Evolutionary conservation across 2,329 filamentous ascomycete species (phyloP), one percentile per base, ranked within the genome.

Genomic region (Byssoonygena ceratinophila): DNA sequence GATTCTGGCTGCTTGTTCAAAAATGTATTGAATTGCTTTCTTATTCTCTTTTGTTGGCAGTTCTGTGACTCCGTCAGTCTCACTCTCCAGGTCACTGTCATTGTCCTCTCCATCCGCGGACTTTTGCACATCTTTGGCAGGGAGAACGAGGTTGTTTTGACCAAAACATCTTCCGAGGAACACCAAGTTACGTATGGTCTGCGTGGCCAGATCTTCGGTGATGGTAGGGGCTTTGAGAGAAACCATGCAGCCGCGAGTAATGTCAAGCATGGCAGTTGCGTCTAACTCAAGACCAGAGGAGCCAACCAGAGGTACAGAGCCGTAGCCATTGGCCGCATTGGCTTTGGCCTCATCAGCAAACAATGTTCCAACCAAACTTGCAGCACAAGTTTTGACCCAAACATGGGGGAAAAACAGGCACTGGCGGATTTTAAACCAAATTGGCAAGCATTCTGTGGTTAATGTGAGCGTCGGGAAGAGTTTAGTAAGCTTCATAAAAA

Each of bases 181-280:
- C 34, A 91, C 76, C 32, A 95, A 74, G 57, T 95, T 88, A 58
- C 88, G 85, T 3, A 87, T 81, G 11, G 82, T 82, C 64, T 94
- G 87, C 39, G 80, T 76, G 1, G 86, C 86, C n/a, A 97, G 74
- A 8, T 81, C 76, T 61, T 92, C 84, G 14, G 83, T 82, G 6
- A 91, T 67, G 48, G 77, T 78, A 0, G 78, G 75, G 0, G 79
- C 79, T 45, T 80, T 80, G 41, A 95, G 70, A 44, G 76, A 75
- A 55, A 73, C 67, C 55, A 81, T 55, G 76, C 79, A 67, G 75
- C 77, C 64, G 71, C 79, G 68, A 71, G 70, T 75, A 22, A 82
- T 65, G 44, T 76, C 69, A 14, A 79, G 68, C 71, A 94, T 80
- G 53, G 83, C 81, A 2, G 80, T 75, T 11, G 76, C 75, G 27